Conservation (phyloP, 768 basidiomycete species). For the Hygrophoropsis aurantiaca region DNA sequence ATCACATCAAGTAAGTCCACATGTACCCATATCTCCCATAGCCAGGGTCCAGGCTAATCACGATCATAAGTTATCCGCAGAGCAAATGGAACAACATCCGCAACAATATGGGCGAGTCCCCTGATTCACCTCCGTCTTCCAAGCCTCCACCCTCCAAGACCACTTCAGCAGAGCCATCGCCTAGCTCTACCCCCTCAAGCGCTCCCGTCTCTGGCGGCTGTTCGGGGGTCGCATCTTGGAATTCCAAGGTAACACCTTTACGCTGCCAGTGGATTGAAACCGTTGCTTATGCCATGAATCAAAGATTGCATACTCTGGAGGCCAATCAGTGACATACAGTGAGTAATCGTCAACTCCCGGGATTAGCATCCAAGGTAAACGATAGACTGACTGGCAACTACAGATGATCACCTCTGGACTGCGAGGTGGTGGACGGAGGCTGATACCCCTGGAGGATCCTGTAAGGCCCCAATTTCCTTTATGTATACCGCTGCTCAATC, state of each 20-base stretch:
- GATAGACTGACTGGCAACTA: slow-evolving; percentile 3
- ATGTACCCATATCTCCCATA: not conserved
- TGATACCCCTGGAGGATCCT: slow-evolving; percentile 53
- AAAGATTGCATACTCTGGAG: slow-evolving; percentile 47
- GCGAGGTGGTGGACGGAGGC: slow-evolving; percentile 65
- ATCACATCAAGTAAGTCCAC: slow-evolving; percentile 54
- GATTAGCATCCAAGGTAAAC: not conserved
- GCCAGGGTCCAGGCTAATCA: not conserved
- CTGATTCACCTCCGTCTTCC: slow-evolving; percentile 19
- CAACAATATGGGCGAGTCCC: slow-evolving; percentile 52
- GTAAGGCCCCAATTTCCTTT: slow-evolving; percentile 25
- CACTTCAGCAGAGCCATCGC: slow-evolving; percentile 8
- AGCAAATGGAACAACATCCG: slow-evolving; percentile 74
- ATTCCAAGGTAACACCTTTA: slow-evolving; percentile 32
- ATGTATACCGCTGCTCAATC: slow-evolving; percentile 1
- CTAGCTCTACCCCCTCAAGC: slow-evolving; percentile 10
- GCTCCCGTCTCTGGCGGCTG: slow-evolving; percentile 33
- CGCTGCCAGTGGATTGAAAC: too few species aligned
- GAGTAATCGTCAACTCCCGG: slow-evolving; percentile 10
- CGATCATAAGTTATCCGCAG: slow-evolving; percentile 50
- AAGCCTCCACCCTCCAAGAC: slow-evolving; percentile 21
- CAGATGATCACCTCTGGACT: slow-evolving; percentile 57
- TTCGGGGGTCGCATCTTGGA: slow-evolving; percentile 49
- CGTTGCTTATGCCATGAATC: not conserved
- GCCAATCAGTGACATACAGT: slow-evolving; percentile 47